A percentile compares a stretch with the other conserved stretches of the same genome.
These are phyloP conservation scores for Boletales sp. DNA, from an alignment of 768 basidiomycete genomes.

Conservation along the genomic window DNA sequence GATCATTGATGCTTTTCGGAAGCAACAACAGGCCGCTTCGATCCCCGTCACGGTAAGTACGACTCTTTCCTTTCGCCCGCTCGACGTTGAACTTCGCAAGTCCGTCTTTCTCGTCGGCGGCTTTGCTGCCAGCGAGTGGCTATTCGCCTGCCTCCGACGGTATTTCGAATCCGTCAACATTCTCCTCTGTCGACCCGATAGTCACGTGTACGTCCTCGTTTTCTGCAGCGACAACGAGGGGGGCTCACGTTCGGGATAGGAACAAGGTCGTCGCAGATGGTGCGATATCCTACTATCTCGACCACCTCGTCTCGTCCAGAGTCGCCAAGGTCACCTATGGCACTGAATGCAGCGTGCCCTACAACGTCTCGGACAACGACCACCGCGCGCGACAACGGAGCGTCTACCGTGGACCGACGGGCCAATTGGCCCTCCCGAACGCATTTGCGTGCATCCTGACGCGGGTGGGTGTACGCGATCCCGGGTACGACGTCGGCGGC, in stretches of 20 bases:
- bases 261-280: slow-evolving; percentile 55
- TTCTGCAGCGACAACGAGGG: background rate
- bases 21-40: slow-evolving; percentile 29
- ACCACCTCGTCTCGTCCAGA: slow-evolving; percentile 47
- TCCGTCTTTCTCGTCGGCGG: slow-evolving; percentile 52
- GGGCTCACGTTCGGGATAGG: slow-evolving; percentile 25
- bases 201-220: slow-evolving; percentile 44
- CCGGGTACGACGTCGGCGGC: too few species aligned
- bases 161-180: slow-evolving; percentile 37
- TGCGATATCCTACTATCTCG: slow-evolving; percentile 39
- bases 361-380: slow-evolving; percentile 34
- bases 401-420: slow-evolving; percentile 35
- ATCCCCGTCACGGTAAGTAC: slow-evolving; percentile 31
- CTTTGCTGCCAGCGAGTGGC: slow-evolving; percentile 48
- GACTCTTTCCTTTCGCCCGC: background rate
- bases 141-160: slow-evolving; percentile 41
- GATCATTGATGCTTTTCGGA: slow-evolving; percentile 34
- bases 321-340: slow-evolving; percentile 50
- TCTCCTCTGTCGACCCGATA: slow-evolving; percentile 47
- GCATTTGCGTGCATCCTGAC: slow-evolving; percentile 42
- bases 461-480: slow-evolving; percentile 28
- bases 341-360: slow-evolving; percentile 36
- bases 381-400: slow-evolving; percentile 35
- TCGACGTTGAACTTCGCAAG: slow-evolving; percentile 9
- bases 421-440: slow-evolving; percentile 36